Percentiles rank a stretch among this genome's conserved stretches.
Conservation (phyloP, 2,329 filamentous ascomycete genomes). For the Talaromyces albobiverticillius region DNA sequence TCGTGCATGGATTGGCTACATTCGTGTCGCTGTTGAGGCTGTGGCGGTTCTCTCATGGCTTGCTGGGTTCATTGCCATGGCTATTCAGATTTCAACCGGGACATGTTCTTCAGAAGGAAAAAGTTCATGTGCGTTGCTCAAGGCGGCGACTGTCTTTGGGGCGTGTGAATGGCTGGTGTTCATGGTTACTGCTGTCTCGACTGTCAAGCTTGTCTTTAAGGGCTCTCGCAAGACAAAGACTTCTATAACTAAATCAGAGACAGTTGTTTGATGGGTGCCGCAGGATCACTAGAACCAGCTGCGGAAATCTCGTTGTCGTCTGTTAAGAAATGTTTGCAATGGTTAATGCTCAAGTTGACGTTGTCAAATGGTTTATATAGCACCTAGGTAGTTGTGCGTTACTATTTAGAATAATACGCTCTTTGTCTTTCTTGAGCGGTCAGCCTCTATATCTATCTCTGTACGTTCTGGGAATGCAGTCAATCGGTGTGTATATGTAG, state of each 20-base stretch:
- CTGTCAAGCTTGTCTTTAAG: slow-evolving; percentile 1
- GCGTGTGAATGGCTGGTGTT: neutral
- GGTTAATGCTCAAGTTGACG: too few species aligned
- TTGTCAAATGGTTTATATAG: too few species aligned
- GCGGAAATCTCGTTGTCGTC: too few species aligned
- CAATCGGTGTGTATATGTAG: too few species aligned
- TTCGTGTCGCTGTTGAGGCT: slow-evolving; percentile 6
- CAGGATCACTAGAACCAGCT: too few species aligned
- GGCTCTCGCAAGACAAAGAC: neutral
- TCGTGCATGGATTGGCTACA: slow-evolving; percentile 7
- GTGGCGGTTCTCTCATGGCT: slow-evolving; percentile 15
- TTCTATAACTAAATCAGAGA: neutral
- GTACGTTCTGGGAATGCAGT: too few species aligned
- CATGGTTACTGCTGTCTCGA: neutral
- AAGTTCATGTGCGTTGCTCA: neutral
- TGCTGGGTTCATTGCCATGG: slow-evolving; percentile 15
- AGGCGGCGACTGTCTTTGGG: slow-evolving; percentile 2
- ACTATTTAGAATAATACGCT: too few species aligned
- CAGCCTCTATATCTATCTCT: too few species aligned
- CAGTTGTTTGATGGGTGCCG: neutral
- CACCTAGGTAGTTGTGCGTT: too few species aligned
- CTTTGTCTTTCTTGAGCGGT: too few species aligned
- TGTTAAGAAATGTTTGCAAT: too few species aligned
- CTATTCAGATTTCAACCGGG: neutral
- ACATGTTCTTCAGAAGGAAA: slow-evolving; percentile 1